Conservation (phyloP, 371 early-diverging fungal species). For the Parasitella parasitica region DNA sequence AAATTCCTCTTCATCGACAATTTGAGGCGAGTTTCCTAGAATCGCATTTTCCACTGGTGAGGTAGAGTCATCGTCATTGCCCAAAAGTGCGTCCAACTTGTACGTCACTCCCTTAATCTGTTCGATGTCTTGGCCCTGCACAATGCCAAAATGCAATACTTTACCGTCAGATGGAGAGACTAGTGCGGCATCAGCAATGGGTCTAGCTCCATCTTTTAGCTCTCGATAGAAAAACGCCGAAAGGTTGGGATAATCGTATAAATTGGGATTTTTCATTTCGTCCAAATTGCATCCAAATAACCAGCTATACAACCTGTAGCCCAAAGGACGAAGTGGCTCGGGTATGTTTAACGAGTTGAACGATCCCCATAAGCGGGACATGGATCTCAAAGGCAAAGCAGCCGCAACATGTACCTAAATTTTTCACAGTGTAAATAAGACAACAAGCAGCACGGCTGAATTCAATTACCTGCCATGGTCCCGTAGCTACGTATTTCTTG, state of each 20-base stretch:
- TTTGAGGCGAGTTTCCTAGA: slow-evolving; percentile 45
- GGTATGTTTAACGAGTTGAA: slow-evolving; percentile 87
- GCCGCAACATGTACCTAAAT: slow-evolving; percentile 80
- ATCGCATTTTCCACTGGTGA: slow-evolving; percentile 42
- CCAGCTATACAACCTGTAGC: slow-evolving; percentile 78
- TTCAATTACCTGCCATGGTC: slow-evolving; percentile 80
- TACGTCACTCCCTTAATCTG: slow-evolving; percentile 95
- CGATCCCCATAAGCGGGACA: slow-evolving; percentile 90
- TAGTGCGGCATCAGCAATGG: slow-evolving; percentile 61
- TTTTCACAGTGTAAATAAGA: not conserved
- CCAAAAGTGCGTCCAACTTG: slow-evolving; percentile 84
- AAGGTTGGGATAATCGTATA: slow-evolving; percentile 80
- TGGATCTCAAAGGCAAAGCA: slow-evolving; percentile 80
- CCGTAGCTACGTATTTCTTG: slow-evolving; percentile 58
- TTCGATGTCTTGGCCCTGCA: slow-evolving; percentile 76
- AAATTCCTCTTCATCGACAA: slow-evolving; percentile 72
- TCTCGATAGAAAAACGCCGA: slow-evolving; percentile 90
- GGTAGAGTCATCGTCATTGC: slow-evolving; percentile 49
- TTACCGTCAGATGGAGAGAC: slow-evolving; percentile 91
- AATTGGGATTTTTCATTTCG: slow-evolving; percentile 86
- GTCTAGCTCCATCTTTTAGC: slow-evolving; percentile 75
- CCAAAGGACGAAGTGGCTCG: slow-evolving; percentile 67
- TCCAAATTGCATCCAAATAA: slow-evolving; percentile 90
- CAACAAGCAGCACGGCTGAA: not conserved
- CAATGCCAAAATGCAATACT: slow-evolving; percentile 86